These are phyloP conservation scores for Amanita fuliginea DNA, from an alignment of 768 basidiomycete species.

Conservation along the genomic window DNA sequence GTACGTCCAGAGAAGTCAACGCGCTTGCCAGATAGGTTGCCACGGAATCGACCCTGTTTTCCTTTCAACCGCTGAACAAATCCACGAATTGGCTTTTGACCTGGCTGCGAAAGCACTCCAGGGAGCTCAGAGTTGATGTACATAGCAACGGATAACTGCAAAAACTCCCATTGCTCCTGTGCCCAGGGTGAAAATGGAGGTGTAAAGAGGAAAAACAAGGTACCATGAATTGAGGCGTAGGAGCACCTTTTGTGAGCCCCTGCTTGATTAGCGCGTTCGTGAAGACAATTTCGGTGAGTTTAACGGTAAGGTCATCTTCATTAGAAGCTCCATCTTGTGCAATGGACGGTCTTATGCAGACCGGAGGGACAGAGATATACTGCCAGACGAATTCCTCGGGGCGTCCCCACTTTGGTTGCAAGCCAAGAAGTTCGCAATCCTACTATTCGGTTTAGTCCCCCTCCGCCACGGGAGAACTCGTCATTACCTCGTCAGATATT, in stretches of 20 bases:
- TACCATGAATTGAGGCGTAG: conserved; percentile 86
- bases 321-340: conserved; percentile 97
- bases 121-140: conserved; percentile 98
- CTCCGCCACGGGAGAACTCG: neutral
- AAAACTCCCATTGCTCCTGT: conserved; percentile 97
- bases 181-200: neutral
- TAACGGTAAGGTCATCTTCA: conserved; percentile 96
- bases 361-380: conserved; percentile 95
- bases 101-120: conserved; percentile 78
- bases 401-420: conserved; percentile 79
- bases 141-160: conserved; percentile 91
- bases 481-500: conserved; percentile 78
- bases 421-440: conserved; percentile 92
- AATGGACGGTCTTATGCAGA: conserved; percentile 95
- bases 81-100: conserved; percentile 91
- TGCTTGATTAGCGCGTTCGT: conserved; percentile 89
- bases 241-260: conserved; percentile 78
- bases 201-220: neutral
- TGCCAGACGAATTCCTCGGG: conserved; percentile 99
- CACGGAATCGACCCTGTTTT: conserved; percentile 97
- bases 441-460: conserved; percentile 17
- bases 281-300: conserved; percentile 93
- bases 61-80: conserved; percentile 98
- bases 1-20: conserved; percentile 98
- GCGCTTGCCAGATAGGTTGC: conserved; percentile 96